Evolutionary conservation across 345 rosid genomes (phyloP).

Genomic region (Salix caprea): DNA sequence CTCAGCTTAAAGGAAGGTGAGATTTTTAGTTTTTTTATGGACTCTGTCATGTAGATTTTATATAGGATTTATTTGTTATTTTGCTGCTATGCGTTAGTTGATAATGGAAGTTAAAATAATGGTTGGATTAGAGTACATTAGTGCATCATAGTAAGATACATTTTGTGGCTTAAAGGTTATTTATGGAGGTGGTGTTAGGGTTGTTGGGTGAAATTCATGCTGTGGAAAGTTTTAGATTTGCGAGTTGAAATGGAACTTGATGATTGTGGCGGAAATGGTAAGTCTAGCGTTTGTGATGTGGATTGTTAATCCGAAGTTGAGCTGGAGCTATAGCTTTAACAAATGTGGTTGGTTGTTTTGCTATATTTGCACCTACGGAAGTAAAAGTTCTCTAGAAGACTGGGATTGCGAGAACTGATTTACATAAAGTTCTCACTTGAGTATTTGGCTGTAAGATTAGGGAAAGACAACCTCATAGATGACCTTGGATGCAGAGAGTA

Average conservation of each 20-base stretch:
- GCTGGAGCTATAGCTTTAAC: not conserved
- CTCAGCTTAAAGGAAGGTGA: constrained; percentile 85
- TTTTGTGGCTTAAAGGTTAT: not conserved
- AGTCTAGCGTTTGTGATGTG: too few species aligned
- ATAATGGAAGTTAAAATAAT: not conserved
- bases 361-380: not conserved
- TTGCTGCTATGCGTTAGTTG: not conserved
- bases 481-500: not conserved
- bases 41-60: not conserved
- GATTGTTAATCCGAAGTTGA: not conserved
- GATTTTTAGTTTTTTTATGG: constrained; percentile 8
- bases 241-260: not conserved
- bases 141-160: not conserved
- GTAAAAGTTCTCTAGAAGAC: not conserved
- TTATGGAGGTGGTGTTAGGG: not conserved
- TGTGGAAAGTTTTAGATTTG: not conserved
- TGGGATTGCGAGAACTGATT: not conserved
- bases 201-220: not conserved
- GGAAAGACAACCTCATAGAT: not conserved
- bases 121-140: not conserved
- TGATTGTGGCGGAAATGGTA: too few species aligned
- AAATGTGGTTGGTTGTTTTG: not conserved
- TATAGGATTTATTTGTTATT: not conserved
- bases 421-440: not conserved
- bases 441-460: not conserved